These are phyloP conservation scores for Goffeauzyma gilvescens DNA, from an alignment of 768 basidiomycete genomes.

Conservation along the genomic window DNA sequence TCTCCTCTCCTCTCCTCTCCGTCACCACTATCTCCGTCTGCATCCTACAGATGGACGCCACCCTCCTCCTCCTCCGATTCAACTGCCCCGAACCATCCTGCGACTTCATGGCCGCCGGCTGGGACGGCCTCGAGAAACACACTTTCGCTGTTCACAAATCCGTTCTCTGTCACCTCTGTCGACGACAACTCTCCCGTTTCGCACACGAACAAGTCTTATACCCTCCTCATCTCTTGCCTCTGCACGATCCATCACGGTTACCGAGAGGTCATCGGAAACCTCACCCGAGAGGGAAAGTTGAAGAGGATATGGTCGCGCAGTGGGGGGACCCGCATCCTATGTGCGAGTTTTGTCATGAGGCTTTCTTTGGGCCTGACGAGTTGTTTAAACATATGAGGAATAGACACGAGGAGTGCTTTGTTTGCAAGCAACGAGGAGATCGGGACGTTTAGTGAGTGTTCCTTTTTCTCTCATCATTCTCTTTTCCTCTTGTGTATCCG, in stretches of 20 bases:
- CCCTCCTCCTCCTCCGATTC: slow-evolving; percentile 72
- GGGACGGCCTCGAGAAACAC: slow-evolving; percentile 77
- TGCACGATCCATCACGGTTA: slow-evolving; percentile 58
- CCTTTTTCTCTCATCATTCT: background rate
- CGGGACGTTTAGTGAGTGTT: slow-evolving; percentile 64
- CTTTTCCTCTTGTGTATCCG: too few relatives aligned
- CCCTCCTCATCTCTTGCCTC: slow-evolving; percentile 42
- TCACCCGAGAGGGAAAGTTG: slow-evolving; percentile 18
- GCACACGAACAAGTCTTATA: slow-evolving; percentile 85
- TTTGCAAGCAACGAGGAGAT: slow-evolving; percentile 68
- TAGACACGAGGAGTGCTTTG: slow-evolving; percentile 84
- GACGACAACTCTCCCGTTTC: slow-evolving; percentile 79
- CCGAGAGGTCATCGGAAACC: slow-evolving; percentile 24
- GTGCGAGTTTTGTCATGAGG: slow-evolving; percentile 63
- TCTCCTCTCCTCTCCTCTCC: too few relatives aligned
- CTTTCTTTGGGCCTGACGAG: slow-evolving; percentile 82
- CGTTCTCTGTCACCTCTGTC: slow-evolving; percentile 73
- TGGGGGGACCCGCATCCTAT: slow-evolving; percentile 33
- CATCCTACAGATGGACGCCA: slow-evolving; percentile 67
- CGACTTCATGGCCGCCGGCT: slow-evolving; percentile 63
- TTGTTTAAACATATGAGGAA: slow-evolving; percentile 85
- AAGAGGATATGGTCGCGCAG: slow-evolving; percentile 25
- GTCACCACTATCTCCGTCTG: too few relatives aligned
- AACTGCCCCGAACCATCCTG: slow-evolving; percentile 79
- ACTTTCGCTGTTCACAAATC: slow-evolving; percentile 54